Evolutionary conservation across 2,329 filamentous ascomycete genomes (phyloP), one percentile per base, ranked within the genome.

Genomic region (Alternaria gansuensis): DNA sequence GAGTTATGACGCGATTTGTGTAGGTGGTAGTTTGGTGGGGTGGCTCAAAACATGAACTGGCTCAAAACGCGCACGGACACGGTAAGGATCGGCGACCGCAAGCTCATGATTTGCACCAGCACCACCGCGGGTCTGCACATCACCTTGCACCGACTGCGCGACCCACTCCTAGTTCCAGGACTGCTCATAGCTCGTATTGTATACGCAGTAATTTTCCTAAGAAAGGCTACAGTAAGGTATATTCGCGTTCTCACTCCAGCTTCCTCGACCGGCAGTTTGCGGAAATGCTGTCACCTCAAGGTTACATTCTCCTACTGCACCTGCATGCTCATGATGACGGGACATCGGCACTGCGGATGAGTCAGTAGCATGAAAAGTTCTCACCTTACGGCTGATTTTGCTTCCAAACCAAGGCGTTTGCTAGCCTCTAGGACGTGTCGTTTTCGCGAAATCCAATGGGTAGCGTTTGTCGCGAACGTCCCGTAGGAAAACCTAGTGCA

Each of bases 11-110:
- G n/a, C n/a, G n/a, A n/a, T n/a, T n/a, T n/a, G n/a, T n/a, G n/a
- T n/a, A n/a, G n/a, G n/a, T n/a, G n/a, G n/a, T n/a, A n/a, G n/a
- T n/a, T n/a, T n/a, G n/a, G n/a, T n/a, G n/a, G n/a, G n/a, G n/a
- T n/a, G n/a, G n/a, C n/a, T n/a, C n/a, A n/a, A n/a, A n/a, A n/a
- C n/a, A n/a, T n/a, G n/a, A n/a, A n/a, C n/a, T n/a, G n/a, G n/a
- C n/a, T n/a, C n/a, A n/a, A n/a, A n/a, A n/a, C n/a, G n/a, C n/a
- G n/a, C n/a, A n/a, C n/a, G n/a, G n/a, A n/a, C n/a, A n/a, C n/a
- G n/a, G n/a, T 52, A 44, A 57, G 11, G 61, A 61, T 63, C 61
- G 58, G 41, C 58, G 31, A 41, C 36, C 14, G 46, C 24, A 28
- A n/a, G 31, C 51, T n/a, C 11, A 43, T 51, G 59, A 61, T 61